Conservation (phyloP, 2,329 filamentous ascomycete species). For the Sarocladiaceae sp. region DNA sequence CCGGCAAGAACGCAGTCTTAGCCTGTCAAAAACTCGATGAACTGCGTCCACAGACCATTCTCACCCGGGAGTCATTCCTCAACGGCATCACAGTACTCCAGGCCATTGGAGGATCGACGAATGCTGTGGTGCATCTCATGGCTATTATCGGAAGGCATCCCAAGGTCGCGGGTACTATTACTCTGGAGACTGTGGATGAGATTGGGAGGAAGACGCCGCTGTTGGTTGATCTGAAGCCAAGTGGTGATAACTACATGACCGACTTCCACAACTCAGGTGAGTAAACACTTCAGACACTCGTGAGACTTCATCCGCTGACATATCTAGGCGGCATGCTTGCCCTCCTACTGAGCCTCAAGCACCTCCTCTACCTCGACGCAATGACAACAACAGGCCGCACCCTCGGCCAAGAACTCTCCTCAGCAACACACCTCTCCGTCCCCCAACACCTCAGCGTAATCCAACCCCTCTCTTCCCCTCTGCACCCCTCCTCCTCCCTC, state of each 20-base stretch:
- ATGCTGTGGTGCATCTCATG: slow-evolving; percentile 80
- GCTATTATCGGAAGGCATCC: slow-evolving; percentile 76
- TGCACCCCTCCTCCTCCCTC: slow-evolving; percentile 74
- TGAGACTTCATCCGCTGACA: background rate
- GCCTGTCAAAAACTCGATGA: slow-evolving; percentile 60
- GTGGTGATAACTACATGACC: slow-evolving; percentile 82
- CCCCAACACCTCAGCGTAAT: slow-evolving; percentile 45
- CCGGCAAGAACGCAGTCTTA: slow-evolving; percentile 63
- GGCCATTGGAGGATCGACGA: slow-evolving; percentile 80
- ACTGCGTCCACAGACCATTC: slow-evolving; percentile 64
- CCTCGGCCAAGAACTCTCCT: slow-evolving; percentile 71
- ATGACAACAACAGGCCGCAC: slow-evolving; percentile 82
- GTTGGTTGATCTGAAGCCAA: slow-evolving; percentile 81
- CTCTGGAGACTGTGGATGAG: slow-evolving; percentile 72
- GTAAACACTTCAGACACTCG: background rate
- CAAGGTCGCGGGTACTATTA: slow-evolving; percentile 57
- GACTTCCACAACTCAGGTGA: slow-evolving; percentile 73
- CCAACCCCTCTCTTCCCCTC: slow-evolving; percentile 57
- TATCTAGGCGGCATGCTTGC: slow-evolving; percentile 69
- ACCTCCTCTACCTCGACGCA: slow-evolving; percentile 72
- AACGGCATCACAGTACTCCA: slow-evolving; percentile 86
- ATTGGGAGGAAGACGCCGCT: slow-evolving; percentile 75
- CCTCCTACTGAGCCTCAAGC: slow-evolving; percentile 72
- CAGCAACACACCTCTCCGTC: slow-evolving; percentile 56
- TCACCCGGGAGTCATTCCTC: slow-evolving; percentile 73